Conservation (phyloP, 1,284 basidiomycete genomes). For the Boletus smithii region DNA sequence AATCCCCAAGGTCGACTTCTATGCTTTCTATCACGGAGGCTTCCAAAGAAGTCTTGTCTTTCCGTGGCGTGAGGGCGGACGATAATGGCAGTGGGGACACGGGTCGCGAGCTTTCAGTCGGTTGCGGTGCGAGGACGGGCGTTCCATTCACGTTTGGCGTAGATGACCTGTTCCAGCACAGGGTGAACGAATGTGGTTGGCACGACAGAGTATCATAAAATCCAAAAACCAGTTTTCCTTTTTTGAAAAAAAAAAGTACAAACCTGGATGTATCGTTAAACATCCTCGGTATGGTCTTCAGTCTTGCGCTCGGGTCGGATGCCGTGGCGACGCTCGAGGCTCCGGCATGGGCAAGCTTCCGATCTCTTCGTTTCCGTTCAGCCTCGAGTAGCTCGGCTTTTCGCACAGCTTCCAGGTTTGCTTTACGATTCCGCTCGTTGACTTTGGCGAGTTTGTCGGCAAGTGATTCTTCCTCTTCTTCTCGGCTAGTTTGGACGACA, state of each 20-base stretch:
- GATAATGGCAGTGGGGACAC: constrained; percentile 42
- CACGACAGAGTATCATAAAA: constrained; percentile 6
- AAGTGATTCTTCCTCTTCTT: constrained; percentile 39
- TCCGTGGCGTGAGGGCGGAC: constrained; percentile 29
- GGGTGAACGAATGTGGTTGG: constrained; percentile 5
- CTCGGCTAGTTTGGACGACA: constrained; percentile 31
- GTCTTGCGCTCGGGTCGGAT: constrained; percentile 57
- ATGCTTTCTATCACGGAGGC: constrained; percentile 59
- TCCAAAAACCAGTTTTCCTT: constrained; percentile 10
- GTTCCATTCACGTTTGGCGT: constrained; percentile 44
- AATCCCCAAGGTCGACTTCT: constrained; percentile 77
- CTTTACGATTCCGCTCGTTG: constrained; percentile 84
- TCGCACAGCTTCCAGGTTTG: constrained; percentile 75
- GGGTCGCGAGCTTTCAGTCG: constrained; percentile 31
- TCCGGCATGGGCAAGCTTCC: constrained; percentile 51
- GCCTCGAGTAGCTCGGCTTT: constrained; percentile 70
- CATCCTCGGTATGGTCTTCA: constrained; percentile 56
- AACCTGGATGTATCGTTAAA: constrained; percentile 52
- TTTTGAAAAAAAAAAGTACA: constrained; percentile 28
- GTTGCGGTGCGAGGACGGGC: constrained; percentile 27
- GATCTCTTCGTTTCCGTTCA: constrained; percentile 62
- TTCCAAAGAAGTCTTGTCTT: constrained; percentile 50
- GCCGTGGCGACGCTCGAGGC: constrained; percentile 44
- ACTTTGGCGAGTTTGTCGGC: constrained; percentile 69
- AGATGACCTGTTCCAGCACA: constrained; percentile 40